Evolutionary conservation across 2,329 filamentous ascomycete species (phyloP).

Genomic region (Amauroascus niger): DNA sequence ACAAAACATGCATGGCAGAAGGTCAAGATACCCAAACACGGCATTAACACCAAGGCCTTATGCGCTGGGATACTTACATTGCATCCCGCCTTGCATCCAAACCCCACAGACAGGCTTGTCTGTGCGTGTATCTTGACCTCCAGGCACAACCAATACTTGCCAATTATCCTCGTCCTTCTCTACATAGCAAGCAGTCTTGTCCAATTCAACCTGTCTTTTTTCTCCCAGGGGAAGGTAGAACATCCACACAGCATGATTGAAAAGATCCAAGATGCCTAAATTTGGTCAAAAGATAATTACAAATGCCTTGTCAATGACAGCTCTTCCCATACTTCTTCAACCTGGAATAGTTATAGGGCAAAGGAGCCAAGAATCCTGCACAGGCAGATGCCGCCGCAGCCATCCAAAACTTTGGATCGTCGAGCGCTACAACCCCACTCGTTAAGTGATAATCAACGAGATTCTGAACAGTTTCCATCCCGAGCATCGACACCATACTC

Average conservation of each 20-base stretch:
- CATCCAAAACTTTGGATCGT: constrained; percentile 44
- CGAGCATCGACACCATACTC: constrained; percentile 51
- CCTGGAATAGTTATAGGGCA: constrained; percentile 19
- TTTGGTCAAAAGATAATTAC: neutral
- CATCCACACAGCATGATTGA: neutral
- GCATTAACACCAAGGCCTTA: constrained; percentile 1
- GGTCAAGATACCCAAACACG: neutral
- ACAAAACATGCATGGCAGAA: neutral
- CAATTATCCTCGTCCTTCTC: no score
- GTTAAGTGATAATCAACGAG: constrained; percentile 48
- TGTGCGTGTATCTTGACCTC: neutral
- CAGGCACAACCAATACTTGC: no score
- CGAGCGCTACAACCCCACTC: constrained; percentile 41
- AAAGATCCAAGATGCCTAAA: neutral
- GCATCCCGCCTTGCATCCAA: neutral
- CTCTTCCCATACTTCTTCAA: constrained; percentile 18
- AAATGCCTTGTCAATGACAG: constrained; percentile 14
- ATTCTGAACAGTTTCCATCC: constrained; percentile 50
- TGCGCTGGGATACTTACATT: constrained; percentile 1
- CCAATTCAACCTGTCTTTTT: no score
- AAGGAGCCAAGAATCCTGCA: constrained; percentile 17
- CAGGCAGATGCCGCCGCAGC: constrained; percentile 33
- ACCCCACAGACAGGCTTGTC: neutral
- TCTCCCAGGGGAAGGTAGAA: no score
- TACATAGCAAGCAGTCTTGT: no score